A percentile compares a stretch with the other conserved stretches of the same genome.
Conservation (phyloP, 768 basidiomycete species). For the Termitomyces sp. region DNA sequence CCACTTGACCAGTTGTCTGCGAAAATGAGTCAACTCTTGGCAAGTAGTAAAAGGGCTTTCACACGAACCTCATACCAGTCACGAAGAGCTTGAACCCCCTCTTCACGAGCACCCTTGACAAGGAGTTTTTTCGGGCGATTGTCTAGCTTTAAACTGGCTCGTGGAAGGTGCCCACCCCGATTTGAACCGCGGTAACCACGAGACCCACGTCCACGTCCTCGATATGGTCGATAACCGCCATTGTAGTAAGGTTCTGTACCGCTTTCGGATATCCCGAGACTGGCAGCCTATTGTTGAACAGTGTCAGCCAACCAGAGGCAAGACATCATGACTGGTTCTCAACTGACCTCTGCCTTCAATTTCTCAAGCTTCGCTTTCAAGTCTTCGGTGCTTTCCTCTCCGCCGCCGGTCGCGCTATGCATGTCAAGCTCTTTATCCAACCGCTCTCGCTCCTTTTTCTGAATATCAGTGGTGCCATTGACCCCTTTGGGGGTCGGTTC, state of each 20-base stretch:
- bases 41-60: background rate
- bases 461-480: slow-evolving; percentile 33
- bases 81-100: slow-evolving; percentile 53
- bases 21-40: slow-evolving; percentile 5
- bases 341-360: slow-evolving; percentile 72
- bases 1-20: slow-evolving; percentile 68
- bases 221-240: slow-evolving; percentile 57
- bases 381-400: slow-evolving; percentile 55
- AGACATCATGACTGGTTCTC: background rate
- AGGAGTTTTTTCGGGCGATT: slow-evolving; percentile 81
- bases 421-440: slow-evolving; percentile 84
- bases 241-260: slow-evolving; percentile 31
- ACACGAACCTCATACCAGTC: slow-evolving; percentile 80
- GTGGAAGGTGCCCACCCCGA: slow-evolving; percentile 57
- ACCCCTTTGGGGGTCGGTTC: slow-evolving; percentile 20
- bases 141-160: slow-evolving; percentile 83
- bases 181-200: slow-evolving; percentile 58
- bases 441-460: slow-evolving; percentile 55
- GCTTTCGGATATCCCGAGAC: slow-evolving; percentile 62
- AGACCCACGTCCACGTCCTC: slow-evolving; percentile 60
- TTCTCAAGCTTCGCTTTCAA: slow-evolving; percentile 70
- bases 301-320: background rate
- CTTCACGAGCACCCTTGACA: slow-evolving; percentile 58
- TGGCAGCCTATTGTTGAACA: slow-evolving; percentile 51
- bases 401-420: slow-evolving; percentile 41